Conservation (phyloP, 2,329 filamentous ascomycete genomes). For the Fusarium secorum region DNA sequence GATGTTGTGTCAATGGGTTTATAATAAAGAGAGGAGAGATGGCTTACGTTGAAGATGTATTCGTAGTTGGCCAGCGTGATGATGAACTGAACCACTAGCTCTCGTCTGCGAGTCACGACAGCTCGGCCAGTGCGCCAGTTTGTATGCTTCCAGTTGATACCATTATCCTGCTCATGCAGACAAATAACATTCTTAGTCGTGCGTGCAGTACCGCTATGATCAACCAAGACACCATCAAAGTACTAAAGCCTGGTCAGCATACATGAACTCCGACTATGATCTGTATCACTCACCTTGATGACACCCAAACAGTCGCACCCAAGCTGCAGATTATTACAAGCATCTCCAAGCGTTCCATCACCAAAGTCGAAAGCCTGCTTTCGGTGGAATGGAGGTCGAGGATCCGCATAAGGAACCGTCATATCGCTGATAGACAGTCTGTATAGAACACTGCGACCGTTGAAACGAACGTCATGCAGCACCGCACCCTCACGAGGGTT, state of each 20-base stretch:
- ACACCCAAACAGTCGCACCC: slow-evolving; percentile 74
- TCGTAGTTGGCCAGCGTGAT: slow-evolving; percentile 77
- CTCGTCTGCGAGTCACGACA: slow-evolving; percentile 65
- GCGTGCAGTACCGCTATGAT: slow-evolving; percentile 48
- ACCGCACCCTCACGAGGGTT: slow-evolving; percentile 74
- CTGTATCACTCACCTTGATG: slow-evolving; percentile 51
- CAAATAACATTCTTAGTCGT: slow-evolving; percentile 65
- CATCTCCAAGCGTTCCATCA: slow-evolving; percentile 70
- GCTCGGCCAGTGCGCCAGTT: slow-evolving; percentile 70
- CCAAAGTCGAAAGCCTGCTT: slow-evolving; percentile 77
- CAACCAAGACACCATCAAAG: slow-evolving; percentile 44
- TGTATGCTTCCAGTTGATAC: slow-evolving; percentile 77
- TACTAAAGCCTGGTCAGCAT: slow-evolving; percentile 33
- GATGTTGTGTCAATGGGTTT: neutral
- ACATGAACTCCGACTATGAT: neutral
- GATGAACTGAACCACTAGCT: slow-evolving; percentile 73
- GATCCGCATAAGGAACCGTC: slow-evolving; percentile 72
- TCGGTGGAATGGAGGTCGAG: slow-evolving; percentile 67
- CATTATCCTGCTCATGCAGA: slow-evolving; percentile 74
- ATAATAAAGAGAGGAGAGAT: neutral
- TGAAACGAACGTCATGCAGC: slow-evolving; percentile 73
- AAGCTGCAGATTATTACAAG: slow-evolving; percentile 69
- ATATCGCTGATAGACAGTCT: slow-evolving; percentile 73
- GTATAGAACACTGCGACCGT: slow-evolving; percentile 70
- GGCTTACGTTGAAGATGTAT: slow-evolving; percentile 55